Evolutionary conservation across 495 filamentous ascomycete species (phyloP), one percentile per base, ranked within the genome.

Genomic region (Neurospora cerealis): DNA sequence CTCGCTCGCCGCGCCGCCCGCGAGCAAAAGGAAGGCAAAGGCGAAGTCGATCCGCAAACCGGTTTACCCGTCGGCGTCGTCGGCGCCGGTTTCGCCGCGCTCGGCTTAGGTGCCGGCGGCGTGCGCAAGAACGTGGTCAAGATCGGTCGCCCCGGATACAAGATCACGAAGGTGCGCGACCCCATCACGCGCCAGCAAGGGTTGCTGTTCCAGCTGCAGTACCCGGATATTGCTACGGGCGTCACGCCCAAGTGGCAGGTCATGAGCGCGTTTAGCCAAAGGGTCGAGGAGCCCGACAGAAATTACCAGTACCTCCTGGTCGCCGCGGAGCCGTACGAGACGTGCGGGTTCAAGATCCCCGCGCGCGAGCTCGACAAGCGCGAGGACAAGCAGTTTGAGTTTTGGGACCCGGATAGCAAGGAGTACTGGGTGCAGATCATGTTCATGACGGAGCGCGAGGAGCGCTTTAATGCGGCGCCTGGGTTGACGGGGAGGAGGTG

Each of bases 401-500:
- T 93, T 91, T 99, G 96, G 85, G 96, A 98, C 85, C 90, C 91
- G 75, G 96, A 99, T 83, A 88, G 90, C 72, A 98, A 98, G 87
- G 95, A 98, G 85, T 98, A 97, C 79, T 98, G 94, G 93, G 87
- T 98, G n/a, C 96, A 98, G 86, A 88, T 99, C 71, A 93, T 98
- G 88, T 99, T 98, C 85, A 95, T 98, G 89, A 98, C 96, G 46
- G 96, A 99, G 87, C 88, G 96, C 71, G 96, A 98, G 86, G 96
- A 98, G 87, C 85, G 96, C 75, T 98, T 96, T 80, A 93, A 90
- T 78, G 94, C 93, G 79, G 96, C 97, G 70, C 96, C 96, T 13
- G 96, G 96, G 34, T 83, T 98, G 81, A 94, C 81, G 70, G 84
- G 84, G 8, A 72, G 84, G 73, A 75, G 82, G 73, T 86, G 77